Base-by-base conservation (phyloP, 768 basidiomycete species). In the Boletus pseudopeckii region DNA sequence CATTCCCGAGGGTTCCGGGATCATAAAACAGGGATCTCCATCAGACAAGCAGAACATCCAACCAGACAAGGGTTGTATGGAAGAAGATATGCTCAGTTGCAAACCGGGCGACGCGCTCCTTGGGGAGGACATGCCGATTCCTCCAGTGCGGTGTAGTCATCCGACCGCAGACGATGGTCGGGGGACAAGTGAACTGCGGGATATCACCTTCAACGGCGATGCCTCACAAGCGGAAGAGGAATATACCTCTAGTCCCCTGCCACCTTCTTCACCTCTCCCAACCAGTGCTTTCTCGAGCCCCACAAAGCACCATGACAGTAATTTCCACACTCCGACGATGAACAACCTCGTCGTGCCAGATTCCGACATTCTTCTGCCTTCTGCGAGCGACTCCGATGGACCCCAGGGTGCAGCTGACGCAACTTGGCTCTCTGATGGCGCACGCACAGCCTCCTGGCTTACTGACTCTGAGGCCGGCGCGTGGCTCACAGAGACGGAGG, bases 261-360 rank as follows among this genome's bases (percentile, higher is more conserved):
- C 84, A 20, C 83, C 84, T 17, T 84, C 84, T 7, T 85, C 84
- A 11, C 83, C 84, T 5, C 81, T 75, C 11, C 81, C 79, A 8
- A 75, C 74, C 15, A 85, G 83, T 60, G 82, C 82, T 7, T 55
- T 71, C 53, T 71, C 66, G 22, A 68, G 67, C 38, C 64, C 66
- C 15, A 24, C 24, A 22, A 64, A 54, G 17, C 32, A 15, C 10
- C 20, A 36, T 18, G 36, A 56, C 22, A 32, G 43, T 24, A 14
- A 36, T n/a, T 28, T 36, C 22, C 40, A 56, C 30, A 37, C 20
- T 2, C 41, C 75, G 33, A 71, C 70, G 24, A 52, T 61, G 7
- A 44, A 56, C 15, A 10, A 36, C 26, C 40, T 53, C 26, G 5
- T 48, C 0, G 41, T 63, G 0, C 53, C 62, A 4, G 59, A 64